Evolutionary conservation across 73 alveolate species (phyloP).

Genomic region (Paramecium tetraurelia): DNA sequence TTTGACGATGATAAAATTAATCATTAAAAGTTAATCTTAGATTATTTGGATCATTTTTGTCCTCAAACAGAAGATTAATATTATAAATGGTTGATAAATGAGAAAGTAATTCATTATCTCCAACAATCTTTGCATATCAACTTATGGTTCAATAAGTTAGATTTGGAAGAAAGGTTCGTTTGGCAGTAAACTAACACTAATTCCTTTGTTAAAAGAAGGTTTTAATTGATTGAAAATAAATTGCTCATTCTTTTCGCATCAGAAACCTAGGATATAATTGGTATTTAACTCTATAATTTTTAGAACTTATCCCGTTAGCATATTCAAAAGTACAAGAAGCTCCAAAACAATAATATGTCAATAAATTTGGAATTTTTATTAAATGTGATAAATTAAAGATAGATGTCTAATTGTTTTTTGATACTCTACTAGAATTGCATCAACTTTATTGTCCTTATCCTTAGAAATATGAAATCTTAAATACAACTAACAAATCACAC

Average conservation of each 20-base stretch:
- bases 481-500: background rate
- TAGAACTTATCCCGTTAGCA: background rate
- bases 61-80: background rate
- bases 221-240: slow-evolving; percentile 6
- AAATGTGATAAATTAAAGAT: background rate
- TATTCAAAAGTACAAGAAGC: background rate
- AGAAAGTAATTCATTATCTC: background rate
- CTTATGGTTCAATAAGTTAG: background rate
- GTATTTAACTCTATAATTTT: background rate
- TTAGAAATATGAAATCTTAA: background rate
- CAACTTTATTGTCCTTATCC: background rate
- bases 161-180: background rate
- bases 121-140: background rate
- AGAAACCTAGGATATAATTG: background rate
- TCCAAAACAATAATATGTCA: background rate
- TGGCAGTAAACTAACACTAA: background rate
- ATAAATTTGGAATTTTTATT: background rate
- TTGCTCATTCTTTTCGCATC: background rate
- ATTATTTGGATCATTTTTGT: background rate
- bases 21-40: background rate
- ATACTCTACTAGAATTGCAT: background rate
- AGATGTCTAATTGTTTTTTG: background rate
- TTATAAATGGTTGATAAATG: background rate
- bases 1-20: background rate
- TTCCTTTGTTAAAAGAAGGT: background rate